Conservation (phyloP, 164 flowering plant species). For the Sedum album region DNA sequence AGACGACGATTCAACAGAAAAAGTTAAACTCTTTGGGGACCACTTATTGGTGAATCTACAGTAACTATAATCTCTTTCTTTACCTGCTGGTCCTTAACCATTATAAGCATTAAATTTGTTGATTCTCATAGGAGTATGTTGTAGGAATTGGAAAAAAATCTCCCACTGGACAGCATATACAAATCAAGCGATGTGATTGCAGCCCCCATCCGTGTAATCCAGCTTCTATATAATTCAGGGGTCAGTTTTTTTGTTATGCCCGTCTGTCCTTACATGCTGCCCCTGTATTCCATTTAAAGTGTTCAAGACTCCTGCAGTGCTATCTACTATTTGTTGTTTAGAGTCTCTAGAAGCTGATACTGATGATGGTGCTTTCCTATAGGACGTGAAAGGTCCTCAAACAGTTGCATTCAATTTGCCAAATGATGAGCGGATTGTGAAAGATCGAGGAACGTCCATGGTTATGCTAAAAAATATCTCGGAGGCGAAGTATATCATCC, state of each 20-base stretch:
- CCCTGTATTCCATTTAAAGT: too few species aligned
- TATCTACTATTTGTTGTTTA: neutral
- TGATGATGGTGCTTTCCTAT: conserved; percentile 7
- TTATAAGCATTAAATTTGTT: neutral
- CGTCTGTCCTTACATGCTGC: neutral
- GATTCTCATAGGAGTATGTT: neutral
- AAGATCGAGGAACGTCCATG: conserved; percentile 94
- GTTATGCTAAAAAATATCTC: conserved; percentile 93
- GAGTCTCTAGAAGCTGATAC: neutral
- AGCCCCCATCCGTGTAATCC: conserved; percentile 93
- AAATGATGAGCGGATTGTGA: conserved; percentile 91
- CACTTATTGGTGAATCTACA: conserved; percentile 48
- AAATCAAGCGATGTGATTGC: conserved; percentile 73
- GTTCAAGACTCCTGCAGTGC: neutral
- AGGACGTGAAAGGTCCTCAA: conserved; percentile 98
- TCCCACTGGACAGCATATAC: conserved; percentile 69
- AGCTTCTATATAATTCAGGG: conserved; percentile 78
- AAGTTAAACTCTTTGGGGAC: conserved; percentile 85
- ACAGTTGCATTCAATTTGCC: conserved; percentile 96
- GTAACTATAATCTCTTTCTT: neutral
- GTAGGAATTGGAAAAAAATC: conserved; percentile 81
- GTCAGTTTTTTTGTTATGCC: conserved; percentile 31
- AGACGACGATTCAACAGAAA: conserved; percentile 77
- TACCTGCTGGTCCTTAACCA: neutral
- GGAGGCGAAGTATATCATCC: conserved; percentile 72